phyloP scores from a whole-genome alignment of 305 asterid genomes.

The Rubia tinctorum region DNA sequence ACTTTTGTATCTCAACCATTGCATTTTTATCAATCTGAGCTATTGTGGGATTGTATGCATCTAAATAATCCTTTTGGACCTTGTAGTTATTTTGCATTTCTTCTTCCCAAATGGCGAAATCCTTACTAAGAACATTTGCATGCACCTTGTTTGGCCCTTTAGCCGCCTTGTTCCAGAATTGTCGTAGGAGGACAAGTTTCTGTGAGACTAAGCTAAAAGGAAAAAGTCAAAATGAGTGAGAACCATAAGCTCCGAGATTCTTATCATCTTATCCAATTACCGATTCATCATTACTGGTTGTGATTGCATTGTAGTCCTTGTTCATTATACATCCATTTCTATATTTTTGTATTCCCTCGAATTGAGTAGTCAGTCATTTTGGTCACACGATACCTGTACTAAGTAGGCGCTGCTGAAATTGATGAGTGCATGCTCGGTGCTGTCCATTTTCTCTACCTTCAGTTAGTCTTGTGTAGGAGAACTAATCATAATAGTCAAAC shows the following conservation, averaged over 20 bases:
- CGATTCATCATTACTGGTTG: neutral
- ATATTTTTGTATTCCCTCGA: neutral
- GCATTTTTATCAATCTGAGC: neutral
- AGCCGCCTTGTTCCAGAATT: neutral
- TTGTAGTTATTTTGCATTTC: neutral
- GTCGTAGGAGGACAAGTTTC: neutral
- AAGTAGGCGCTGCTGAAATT: neutral
- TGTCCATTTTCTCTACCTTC: neutral
- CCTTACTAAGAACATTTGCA: neutral
- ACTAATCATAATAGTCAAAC: neutral
- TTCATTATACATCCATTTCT: neutral
- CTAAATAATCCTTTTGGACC: neutral
- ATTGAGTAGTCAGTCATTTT: neutral
- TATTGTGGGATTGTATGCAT: neutral
- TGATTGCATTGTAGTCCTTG: neutral
- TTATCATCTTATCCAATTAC: neutral
- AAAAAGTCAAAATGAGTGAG: neutral
- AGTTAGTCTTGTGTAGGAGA: neutral
- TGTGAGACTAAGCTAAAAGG: neutral
- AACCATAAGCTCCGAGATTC: neutral
- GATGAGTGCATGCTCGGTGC: too few species aligned
- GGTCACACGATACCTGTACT: too few species aligned
- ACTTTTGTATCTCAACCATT: neutral
- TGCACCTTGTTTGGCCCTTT: neutral
- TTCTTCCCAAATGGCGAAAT: neutral